Evolutionary conservation across 2,329 filamentous ascomycete genomes (phyloP).

Genomic region (Myrmaecium sp.): DNA sequence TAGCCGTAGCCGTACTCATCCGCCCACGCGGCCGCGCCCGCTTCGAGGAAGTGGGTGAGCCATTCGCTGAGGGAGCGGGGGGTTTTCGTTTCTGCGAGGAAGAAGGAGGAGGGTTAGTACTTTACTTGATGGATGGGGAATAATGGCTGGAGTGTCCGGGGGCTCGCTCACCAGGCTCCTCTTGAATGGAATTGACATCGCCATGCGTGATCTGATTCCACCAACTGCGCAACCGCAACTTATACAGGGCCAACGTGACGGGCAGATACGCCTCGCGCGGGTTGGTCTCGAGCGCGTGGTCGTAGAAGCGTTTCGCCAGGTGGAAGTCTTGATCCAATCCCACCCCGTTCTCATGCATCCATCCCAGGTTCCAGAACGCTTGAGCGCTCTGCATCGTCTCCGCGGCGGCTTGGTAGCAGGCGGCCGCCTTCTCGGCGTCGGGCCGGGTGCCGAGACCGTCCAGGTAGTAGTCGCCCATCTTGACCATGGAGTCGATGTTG

Average conservation of each 20-base stretch:
- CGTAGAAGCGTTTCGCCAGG: slow-evolving; percentile 90
- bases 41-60: slow-evolving; percentile 67
- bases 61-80: slow-evolving; percentile 71
- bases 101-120: slow-evolving; percentile 12
- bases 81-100: slow-evolving; percentile 42
- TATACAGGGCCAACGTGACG: slow-evolving; percentile 73
- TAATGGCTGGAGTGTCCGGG: slow-evolving; percentile 1
- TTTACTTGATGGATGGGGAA: slow-evolving; percentile 1
- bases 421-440: slow-evolving; percentile 72
- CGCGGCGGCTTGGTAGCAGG: slow-evolving; percentile 82
- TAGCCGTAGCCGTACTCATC: slow-evolving; percentile 38
- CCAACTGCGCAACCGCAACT: slow-evolving; percentile 68
- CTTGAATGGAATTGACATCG: slow-evolving; percentile 79
- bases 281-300: slow-evolving; percentile 80
- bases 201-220: slow-evolving; percentile 91
- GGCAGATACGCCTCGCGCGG: slow-evolving; percentile 75
- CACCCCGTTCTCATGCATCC: slow-evolving; percentile 98
- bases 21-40: slow-evolving; percentile 32
- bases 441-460: slow-evolving; percentile 52
- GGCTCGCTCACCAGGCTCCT: slow-evolving; percentile 57
- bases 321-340: slow-evolving; percentile 92
- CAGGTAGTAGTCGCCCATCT: slow-evolving; percentile 97
- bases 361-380: slow-evolving; percentile 90
- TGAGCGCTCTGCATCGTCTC: slow-evolving; percentile 87
- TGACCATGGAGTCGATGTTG: slow-evolving; percentile 86